A percentile compares a stretch with the other conserved stretches of the same genome.
Evolutionary conservation across 2,329 filamentous ascomycete species (phyloP).

Genomic region (Colletotrichum truncatum): DNA sequence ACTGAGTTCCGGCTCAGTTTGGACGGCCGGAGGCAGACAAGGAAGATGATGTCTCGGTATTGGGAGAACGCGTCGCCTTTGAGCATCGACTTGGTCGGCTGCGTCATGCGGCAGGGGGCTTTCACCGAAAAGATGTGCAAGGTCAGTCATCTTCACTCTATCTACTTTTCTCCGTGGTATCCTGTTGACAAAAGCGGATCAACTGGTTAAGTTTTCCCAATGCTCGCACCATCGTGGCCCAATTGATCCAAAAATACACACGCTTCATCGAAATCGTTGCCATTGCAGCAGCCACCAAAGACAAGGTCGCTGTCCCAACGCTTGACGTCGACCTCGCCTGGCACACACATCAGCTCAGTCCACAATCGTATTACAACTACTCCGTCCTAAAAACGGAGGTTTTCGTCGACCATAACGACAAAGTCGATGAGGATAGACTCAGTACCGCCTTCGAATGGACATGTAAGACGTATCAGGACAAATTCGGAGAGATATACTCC

Average conservation of each 20-base stretch:
- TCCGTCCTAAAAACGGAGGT: slow-evolving; percentile 54
- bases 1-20: slow-evolving; percentile 19
- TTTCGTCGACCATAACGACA: slow-evolving; percentile 85
- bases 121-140: slow-evolving; percentile 45
- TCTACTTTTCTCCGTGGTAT: neutral
- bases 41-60: slow-evolving; percentile 52
- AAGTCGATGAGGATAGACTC: slow-evolving; percentile 75
- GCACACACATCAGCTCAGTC: slow-evolving; percentile 79
- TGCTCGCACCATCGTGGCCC: slow-evolving; percentile 66
- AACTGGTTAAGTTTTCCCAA: slow-evolving; percentile 78
- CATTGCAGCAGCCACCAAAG: slow-evolving; percentile 40
- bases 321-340: slow-evolving; percentile 76
- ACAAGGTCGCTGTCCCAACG: slow-evolving; percentile 67
- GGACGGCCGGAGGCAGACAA: slow-evolving; percentile 41
- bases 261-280: slow-evolving; percentile 68
- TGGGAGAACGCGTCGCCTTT: slow-evolving; percentile 50
- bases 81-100: slow-evolving; percentile 48
- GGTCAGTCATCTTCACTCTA: neutral
- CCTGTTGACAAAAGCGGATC: slow-evolving; percentile 50
- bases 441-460: slow-evolving; percentile 75
- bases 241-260: slow-evolving; percentile 68
- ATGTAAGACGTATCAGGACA: slow-evolving; percentile 69
- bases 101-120: slow-evolving; percentile 51
- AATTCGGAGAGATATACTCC: slow-evolving; percentile 70
- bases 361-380: slow-evolving; percentile 66